Evolutionary conservation across 148 eudicot genomes (phyloP).

Genomic region (Pharnaceum exiguum): DNA sequence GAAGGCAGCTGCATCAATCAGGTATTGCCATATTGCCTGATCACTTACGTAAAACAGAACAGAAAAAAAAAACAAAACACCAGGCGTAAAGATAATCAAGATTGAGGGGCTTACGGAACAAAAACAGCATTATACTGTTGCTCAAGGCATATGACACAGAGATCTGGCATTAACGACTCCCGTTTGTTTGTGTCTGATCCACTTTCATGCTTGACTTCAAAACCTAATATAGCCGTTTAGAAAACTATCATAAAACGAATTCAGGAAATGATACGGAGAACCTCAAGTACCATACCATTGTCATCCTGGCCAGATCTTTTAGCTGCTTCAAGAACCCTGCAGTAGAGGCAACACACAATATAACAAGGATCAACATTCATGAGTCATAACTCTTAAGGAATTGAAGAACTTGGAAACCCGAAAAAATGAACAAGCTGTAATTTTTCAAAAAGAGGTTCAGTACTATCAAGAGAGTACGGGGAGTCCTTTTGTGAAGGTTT

Average conservation of each 20-base stretch:
- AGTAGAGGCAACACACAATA: too few species aligned
- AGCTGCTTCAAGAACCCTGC: slow-evolving; percentile 90
- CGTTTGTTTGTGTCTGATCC: slow-evolving; percentile 56
- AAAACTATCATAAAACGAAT: background rate
- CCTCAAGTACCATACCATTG: slow-evolving; percentile 37
- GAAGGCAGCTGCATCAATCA: too few species aligned
- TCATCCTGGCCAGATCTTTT: slow-evolving; percentile 55
- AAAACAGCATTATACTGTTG: slow-evolving; percentile 93
- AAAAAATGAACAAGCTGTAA: too few species aligned
- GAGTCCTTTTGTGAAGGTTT: too few species aligned
- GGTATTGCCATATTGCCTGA: too few species aligned
- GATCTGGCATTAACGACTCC: slow-evolving; percentile 73
- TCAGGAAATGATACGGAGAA: background rate
- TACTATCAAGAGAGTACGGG: too few species aligned
- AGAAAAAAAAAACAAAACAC: background rate
- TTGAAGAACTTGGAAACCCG: too few species aligned
- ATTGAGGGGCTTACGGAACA: slow-evolving; percentile 69
- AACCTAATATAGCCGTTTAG: slow-evolving; percentile 29
- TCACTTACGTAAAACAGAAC: too few species aligned
- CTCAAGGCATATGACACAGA: slow-evolving; percentile 97
- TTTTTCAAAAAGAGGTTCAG: too few species aligned
- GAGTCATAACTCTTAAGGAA: too few species aligned
- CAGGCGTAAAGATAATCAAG: background rate
- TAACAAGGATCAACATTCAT: too few species aligned
- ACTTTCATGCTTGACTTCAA: slow-evolving; percentile 50